These are phyloP conservation scores for Fusarium pilosicola DNA, from an alignment of 2,329 filamentous ascomycete species.

Conservation along the genomic window DNA sequence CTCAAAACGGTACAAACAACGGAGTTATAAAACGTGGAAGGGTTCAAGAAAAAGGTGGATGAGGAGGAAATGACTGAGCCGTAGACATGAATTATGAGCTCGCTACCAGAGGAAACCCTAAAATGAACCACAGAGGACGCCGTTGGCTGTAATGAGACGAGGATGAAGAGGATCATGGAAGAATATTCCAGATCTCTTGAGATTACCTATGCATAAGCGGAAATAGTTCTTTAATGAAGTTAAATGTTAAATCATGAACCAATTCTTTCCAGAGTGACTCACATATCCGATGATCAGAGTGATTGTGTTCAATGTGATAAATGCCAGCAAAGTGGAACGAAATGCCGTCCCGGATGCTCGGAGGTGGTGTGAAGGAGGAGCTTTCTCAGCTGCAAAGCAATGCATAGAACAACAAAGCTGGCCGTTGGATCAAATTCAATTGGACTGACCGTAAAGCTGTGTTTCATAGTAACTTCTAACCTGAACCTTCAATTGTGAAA, in stretches of 20 bases:
- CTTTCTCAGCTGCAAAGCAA: too few relatives aligned
- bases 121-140: constrained; percentile 22
- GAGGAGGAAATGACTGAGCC: constrained; percentile 47
- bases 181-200: constrained; percentile 19
- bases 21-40: constrained; percentile 19
- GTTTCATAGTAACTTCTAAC: background rate
- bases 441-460: accelerated
- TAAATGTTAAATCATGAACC: background rate
- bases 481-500: background rate
- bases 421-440: background rate
- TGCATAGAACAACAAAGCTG: background rate
- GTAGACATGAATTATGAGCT: constrained; percentile 6
- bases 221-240: constrained; percentile 31
- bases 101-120: constrained; percentile 23
- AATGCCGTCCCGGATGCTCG: accelerated
- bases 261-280: accelerated
- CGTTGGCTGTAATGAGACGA: constrained; percentile 26
- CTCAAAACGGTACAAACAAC: constrained; percentile 16
- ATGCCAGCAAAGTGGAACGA: accelerated
- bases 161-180: constrained; percentile 14
- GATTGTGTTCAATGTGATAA: background rate
- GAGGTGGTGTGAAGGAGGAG: background rate
- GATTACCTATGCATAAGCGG: constrained; percentile 29
- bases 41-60: constrained; percentile 31
- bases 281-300: accelerated